These are phyloP conservation scores for Phalaenopsis hybrid DNA, from an alignment of 116 monocot genomes.

Conservation along the genomic window DNA sequence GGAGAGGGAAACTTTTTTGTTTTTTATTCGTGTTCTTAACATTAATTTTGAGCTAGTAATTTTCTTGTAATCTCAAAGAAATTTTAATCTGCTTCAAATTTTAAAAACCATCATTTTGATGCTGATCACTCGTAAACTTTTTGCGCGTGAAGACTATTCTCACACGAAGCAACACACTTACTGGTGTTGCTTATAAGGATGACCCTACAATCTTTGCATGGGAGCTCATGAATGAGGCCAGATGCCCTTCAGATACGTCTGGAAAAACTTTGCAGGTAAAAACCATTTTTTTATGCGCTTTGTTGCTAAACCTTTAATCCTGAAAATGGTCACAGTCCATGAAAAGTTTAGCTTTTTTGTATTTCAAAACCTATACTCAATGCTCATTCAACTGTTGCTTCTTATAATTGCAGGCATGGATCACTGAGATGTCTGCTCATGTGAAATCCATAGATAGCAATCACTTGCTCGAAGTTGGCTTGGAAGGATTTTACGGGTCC, in stretches of 20 bases:
- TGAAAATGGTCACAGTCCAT: too few species aligned
- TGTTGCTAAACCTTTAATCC: background rate
- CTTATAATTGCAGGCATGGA: conserved; percentile 47
- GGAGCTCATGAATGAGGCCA: conserved; percentile 84
- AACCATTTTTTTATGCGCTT: background rate
- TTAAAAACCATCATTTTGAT: background rate
- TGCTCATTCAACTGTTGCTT: background rate
- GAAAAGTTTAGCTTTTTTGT: too few species aligned
- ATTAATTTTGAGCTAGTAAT: background rate
- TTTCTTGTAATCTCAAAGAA: background rate
- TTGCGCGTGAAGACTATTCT: conserved; percentile 42
- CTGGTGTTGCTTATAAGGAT: conserved; percentile 69
- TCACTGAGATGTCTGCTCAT: conserved; percentile 81
- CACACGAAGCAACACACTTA: conserved; percentile 52
- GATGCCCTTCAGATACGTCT: conserved; percentile 68
- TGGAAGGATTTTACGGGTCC: conserved; percentile 79
- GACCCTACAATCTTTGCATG: conserved; percentile 80
- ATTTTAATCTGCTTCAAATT: background rate
- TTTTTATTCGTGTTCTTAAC: background rate
- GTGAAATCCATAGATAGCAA: conserved; percentile 80
- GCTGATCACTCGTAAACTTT: background rate
- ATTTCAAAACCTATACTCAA: too few species aligned
- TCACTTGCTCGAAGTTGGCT: conserved; percentile 76
- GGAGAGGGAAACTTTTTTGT: background rate
- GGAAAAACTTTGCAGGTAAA: conserved; percentile 55